Evolutionary conservation across 73 alveolate genomes (phyloP), one percentile per base, ranked within the genome.

Genomic region (Urostyla sp.): DNA sequence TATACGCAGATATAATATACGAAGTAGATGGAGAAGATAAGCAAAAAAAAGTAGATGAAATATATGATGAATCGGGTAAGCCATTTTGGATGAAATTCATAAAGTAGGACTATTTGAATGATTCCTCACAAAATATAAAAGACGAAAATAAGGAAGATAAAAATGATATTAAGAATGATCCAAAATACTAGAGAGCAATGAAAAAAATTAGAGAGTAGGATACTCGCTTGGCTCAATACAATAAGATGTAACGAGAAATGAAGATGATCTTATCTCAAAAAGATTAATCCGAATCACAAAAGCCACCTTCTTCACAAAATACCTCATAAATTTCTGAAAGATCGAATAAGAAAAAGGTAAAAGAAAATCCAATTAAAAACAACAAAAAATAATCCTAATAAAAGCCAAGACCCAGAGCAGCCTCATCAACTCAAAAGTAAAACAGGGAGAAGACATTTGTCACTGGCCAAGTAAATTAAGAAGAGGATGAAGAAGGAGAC

Each of bases 11-110:
- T 50, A 20, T 7, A n/a, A n/a, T n/a, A n/a, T n/a, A n/a, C n/a
- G n/a, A n/a, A 20, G 21, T 40, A 48, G 63, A 66, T 20, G 37
- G 27, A 24, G 44, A 40, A 20, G 75, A 58, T 28, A 67, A 50
- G 0, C 28, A 35, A 2, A 72, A 75, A 1, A 23, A 72, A 1
- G 44, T 8, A 7, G 85, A 69, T 32, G 84, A 80, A 16, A 55
- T 80, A 15, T 53, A 35, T 0, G 91, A 81, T 53, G 91, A 81
- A 27, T 54, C 60, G 4, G 91, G 91, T 0, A 69, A 81, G 48
- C 91, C 91, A 3, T 72, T 81, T 38, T 81, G 91, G 91, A 54
- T 40, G 57, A 81, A 75, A 34, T 81, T 72, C 74, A 38, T 81
- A 11, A 81, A 81, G 36, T 80, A 53, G 0, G 91, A 81, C 51